Evolutionary conservation across 768 basidiomycete genomes (phyloP), one percentile per base, ranked within the genome.

Genomic region (Rhodotorula diobovata): DNA sequence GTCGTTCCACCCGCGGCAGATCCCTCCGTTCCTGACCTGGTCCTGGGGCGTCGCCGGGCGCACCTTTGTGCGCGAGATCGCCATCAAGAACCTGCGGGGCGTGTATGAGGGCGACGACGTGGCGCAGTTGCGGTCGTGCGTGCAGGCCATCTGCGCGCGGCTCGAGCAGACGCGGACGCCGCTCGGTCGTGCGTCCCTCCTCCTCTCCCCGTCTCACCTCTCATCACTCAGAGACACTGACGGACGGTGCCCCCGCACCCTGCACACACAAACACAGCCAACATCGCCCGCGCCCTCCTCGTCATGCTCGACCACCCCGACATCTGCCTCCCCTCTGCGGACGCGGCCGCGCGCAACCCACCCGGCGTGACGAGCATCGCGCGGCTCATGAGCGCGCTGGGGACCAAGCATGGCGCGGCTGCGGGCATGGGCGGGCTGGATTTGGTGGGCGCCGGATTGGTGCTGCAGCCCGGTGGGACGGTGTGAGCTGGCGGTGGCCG

Each of bases 1-100:
- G 14, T 46, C 64, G 18, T 65, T 65, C 56, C 64, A 65, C 34
- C 64, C 64, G 30, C 64, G 64, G 11, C 64, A 58, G 45, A 46
- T 65, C 56, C 56, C 64, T 15, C 55, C 64, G 5, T 57, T 65
- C 64, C 64, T 65, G 23, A 16, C 56, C 15, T 56, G 48, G 21
- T 43, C 28, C 43, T 57, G 32, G 55, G 18, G 41, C 18, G 55
- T 65, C 56, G 45, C 43, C 5, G 64, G 41, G 4, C 55, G 64
- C 14, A 55, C 55, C 6, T 58, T 46, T 18, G 0, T 65, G 6
- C 54, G 64, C 34, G 41, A 57, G 30, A 25, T 65, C 11, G 64
- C 64, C 4, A 34, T 65, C 43, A 2, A 14, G 34, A 21, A 64
- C 30, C 34, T 35, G 30, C 14, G 23, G 7, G 53, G 63, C 53